Conservation (phyloP, 331 rosid species). For the Malus hybrid region DNA sequence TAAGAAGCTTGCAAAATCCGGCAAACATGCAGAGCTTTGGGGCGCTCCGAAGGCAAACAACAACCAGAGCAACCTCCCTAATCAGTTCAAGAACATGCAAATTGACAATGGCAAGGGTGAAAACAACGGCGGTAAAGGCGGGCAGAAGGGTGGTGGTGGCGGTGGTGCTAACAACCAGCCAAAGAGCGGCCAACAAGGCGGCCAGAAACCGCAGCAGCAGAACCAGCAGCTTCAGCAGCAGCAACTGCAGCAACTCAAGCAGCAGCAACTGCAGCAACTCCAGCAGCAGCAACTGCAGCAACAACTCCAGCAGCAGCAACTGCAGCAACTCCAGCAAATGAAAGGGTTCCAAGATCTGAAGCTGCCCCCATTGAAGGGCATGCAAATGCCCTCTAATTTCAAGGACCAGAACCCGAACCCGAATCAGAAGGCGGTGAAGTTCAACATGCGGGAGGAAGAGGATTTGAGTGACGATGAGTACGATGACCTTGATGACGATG, state of each 20-base stretch:
- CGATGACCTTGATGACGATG: constrained; percentile 32
- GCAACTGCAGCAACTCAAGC: too few species aligned
- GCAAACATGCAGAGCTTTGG: constrained; percentile 88
- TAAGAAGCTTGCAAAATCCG: constrained; percentile 81
- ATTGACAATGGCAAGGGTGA: constrained; percentile 53
- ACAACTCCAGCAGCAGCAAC: constrained; percentile 52
- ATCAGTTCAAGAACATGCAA: constrained; percentile 72
- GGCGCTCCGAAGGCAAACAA: constrained; percentile 45
- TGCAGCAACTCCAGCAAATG: constrained; percentile 42
- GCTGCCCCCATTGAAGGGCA: constrained; percentile 52
- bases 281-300: constrained; percentile 17
- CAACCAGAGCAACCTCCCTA: constrained; percentile 32
- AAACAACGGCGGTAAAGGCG: constrained; percentile 22
- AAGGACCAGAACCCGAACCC: constrained; percentile 30
- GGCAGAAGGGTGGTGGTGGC: constrained; percentile 11
- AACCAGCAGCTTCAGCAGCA: not conserved
- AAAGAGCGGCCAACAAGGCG: constrained; percentile 1
- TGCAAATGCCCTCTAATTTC: constrained; percentile 28
- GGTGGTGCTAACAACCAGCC: constrained; percentile 28
- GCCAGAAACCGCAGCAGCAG: not conserved
- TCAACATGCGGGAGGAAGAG: constrained; percentile 36
- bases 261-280: not conserved
- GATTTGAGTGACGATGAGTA: constrained; percentile 42
- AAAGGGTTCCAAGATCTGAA: constrained; percentile 68
- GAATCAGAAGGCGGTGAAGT: constrained; percentile 46